A percentile compares a stretch with the other conserved stretches of the same genome.
phyloP scores from a whole-genome alignment of 352 stramenopile genomes.

The Pythium graminicola region DNA sequence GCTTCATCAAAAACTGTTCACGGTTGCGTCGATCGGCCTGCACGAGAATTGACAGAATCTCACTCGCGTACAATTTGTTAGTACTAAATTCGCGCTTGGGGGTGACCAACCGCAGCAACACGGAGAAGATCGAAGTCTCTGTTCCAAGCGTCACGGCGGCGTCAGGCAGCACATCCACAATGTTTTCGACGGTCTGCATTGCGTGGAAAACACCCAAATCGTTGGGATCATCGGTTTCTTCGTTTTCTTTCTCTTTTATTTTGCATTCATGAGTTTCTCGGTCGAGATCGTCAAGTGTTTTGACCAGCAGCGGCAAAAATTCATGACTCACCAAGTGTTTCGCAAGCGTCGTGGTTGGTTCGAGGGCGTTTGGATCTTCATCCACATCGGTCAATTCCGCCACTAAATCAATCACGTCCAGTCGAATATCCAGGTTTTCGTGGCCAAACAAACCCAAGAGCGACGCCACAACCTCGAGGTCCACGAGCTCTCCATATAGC shows the following conservation, averaged over 20 bases:
- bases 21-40: slow-evolving; percentile 37
- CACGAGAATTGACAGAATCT: slow-evolving; percentile 62
- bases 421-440: slow-evolving; percentile 56
- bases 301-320: slow-evolving; percentile 28
- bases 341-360: slow-evolving; percentile 29
- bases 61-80: slow-evolving; percentile 56
- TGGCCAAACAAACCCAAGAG: slow-evolving; percentile 58
- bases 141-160: slow-evolving; percentile 17
- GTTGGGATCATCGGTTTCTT: slow-evolving; percentile 37
- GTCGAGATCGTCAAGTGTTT: slow-evolving; percentile 33
- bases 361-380: slow-evolving; percentile 34
- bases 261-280: slow-evolving; percentile 14
- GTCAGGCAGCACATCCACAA: slow-evolving; percentile 35
- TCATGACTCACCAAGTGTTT: slow-evolving; percentile 36
- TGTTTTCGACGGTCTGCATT: slow-evolving; percentile 50
- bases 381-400: slow-evolving; percentile 43
- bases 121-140: slow-evolving; percentile 14
- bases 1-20: slow-evolving; percentile 17
- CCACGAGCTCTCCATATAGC: slow-evolving; percentile 37
- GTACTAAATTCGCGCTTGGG: slow-evolving; percentile 24
- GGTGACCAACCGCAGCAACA: slow-evolving; percentile 18
- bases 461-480: slow-evolving; percentile 34
- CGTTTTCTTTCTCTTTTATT: not conserved
- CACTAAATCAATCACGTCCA: slow-evolving; percentile 34
- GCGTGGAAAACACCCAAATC: slow-evolving; percentile 44